phyloP scores from a whole-genome alignment of 148 eudicot species.

The Oxyria digyna region DNA sequence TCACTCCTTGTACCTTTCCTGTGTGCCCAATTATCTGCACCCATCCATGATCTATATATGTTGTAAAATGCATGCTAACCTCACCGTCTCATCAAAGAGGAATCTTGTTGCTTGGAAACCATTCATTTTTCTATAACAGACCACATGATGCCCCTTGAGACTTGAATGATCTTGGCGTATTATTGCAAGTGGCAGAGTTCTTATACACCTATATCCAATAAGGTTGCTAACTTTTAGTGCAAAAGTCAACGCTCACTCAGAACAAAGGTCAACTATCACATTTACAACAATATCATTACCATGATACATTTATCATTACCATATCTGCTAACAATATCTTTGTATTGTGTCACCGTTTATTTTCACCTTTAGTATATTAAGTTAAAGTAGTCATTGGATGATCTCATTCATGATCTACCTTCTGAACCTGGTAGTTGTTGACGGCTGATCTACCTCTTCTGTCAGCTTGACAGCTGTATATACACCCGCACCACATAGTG shows the following conservation, averaged over 20 bases:
- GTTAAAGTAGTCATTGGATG: neutral
- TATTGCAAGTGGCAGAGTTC: neutral
- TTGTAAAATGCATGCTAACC: neutral
- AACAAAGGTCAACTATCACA: neutral
- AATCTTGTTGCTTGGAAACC: neutral
- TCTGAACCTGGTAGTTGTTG: slow-evolving; percentile 38
- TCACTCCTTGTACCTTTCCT: neutral
- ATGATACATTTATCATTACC: neutral
- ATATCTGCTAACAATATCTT: neutral
- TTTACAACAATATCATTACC: neutral
- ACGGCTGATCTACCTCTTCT: slow-evolving; percentile 43
- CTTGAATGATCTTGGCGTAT: neutral
- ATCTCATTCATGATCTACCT: slow-evolving; percentile 18
- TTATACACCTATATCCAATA: neutral
- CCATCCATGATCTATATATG: neutral
- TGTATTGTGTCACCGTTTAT: neutral
- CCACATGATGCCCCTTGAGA: neutral
- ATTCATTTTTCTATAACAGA: neutral
- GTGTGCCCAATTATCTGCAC: neutral
- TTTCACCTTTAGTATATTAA: neutral
- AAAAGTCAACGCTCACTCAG: neutral
- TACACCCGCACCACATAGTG: slow-evolving; percentile 81
- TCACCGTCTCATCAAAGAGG: neutral
- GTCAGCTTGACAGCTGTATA: slow-evolving; percentile 78
- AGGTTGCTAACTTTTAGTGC: neutral